Percentiles rank a stretch among this genome's conserved stretches.
phyloP scores from a whole-genome alignment of 305 asterid genomes.

The Ruellia speciosa region DNA sequence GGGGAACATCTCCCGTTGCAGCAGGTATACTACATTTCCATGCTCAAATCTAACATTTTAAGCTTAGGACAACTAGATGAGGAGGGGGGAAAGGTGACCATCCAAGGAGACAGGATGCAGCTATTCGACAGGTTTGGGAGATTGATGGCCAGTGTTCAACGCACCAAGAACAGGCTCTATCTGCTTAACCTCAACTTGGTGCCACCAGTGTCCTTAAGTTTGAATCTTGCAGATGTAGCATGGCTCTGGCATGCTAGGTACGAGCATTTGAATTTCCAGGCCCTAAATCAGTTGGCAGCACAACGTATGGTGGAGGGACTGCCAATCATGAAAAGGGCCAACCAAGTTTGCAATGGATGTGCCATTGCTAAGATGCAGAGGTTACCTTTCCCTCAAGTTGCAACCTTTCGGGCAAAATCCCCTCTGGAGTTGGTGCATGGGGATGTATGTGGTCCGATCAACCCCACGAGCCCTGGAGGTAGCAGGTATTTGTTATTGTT shows the following conservation, averaged over 20 bases:
- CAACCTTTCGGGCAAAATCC: background rate
- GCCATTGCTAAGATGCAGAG: background rate
- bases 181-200: background rate
- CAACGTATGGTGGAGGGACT: background rate
- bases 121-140: too few species aligned
- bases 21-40: too few species aligned
- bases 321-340: background rate
- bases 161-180: background rate
- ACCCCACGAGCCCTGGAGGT: background rate
- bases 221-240: background rate
- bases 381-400: background rate
- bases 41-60: too few species aligned
- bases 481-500: background rate
- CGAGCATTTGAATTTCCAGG: background rate
- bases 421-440: background rate
- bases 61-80: too few species aligned
- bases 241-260: background rate
- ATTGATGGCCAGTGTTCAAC: too few species aligned
- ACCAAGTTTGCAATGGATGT: background rate
- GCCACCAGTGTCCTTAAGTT: background rate
- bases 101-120: too few species aligned
- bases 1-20: too few species aligned
- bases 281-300: background rate
- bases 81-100: too few species aligned
- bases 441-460: slow-evolving; percentile 2